These are phyloP conservation scores for Kwoniella bestiolae DNA, from an alignment of 768 basidiomycete genomes.

Conservation along the genomic window DNA sequence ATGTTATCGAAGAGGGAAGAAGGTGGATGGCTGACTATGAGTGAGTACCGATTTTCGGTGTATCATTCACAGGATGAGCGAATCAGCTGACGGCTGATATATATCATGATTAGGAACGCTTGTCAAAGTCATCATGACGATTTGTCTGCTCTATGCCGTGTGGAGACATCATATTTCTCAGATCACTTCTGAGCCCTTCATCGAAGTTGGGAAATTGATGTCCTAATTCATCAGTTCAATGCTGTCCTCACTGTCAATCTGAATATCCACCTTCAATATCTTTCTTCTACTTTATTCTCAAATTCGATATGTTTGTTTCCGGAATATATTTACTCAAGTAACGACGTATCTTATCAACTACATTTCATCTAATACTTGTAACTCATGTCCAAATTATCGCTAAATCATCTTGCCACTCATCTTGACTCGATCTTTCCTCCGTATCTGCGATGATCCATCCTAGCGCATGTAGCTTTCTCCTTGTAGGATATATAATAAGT, in stretches of 20 bases:
- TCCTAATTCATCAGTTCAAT: neutral
- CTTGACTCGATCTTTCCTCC: too few relatives aligned
- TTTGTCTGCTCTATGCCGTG: slow-evolving; percentile 34
- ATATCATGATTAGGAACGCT: slow-evolving; percentile 25
- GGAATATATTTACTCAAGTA: too few relatives aligned
- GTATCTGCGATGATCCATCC: too few relatives aligned
- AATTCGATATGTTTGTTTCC: too few relatives aligned
- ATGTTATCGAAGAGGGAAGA: slow-evolving; percentile 11
- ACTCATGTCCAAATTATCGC: too few relatives aligned
- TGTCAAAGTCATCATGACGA: slow-evolving; percentile 30
- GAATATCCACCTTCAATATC: too few relatives aligned
- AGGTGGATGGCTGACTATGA: neutral
- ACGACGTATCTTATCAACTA: too few relatives aligned
- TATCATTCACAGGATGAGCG: neutral
- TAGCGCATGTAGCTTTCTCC: too few relatives aligned
- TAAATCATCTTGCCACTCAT: too few relatives aligned
- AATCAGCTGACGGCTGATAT: neutral
- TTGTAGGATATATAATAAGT: too few relatives aligned
- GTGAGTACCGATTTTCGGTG: neutral
- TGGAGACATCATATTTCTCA: slow-evolving; percentile 29
- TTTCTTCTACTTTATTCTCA: too few relatives aligned
- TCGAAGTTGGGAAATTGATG: neutral
- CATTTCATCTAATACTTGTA: too few relatives aligned
- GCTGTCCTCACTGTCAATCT: neutral
- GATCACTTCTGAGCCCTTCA: neutral